phyloP scores from a whole-genome alignment of 2,329 filamentous ascomycete species.

The Teratosphaeria epicoccoides region DNA sequence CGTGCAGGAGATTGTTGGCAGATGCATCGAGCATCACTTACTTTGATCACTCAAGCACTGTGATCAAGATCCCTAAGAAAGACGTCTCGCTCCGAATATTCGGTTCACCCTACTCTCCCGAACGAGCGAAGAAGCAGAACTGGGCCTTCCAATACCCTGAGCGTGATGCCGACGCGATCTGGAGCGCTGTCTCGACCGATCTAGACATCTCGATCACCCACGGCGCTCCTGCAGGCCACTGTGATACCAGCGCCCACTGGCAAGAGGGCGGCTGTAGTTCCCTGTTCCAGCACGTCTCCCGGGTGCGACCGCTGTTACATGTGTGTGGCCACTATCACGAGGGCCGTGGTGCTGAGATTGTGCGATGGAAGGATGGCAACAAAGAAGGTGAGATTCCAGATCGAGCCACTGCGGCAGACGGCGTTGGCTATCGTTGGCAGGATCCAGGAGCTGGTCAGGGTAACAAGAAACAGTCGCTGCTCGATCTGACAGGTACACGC shows the following conservation, averaged over 20 bases:
- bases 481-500: slow-evolving; percentile 47
- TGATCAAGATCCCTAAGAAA: slow-evolving; percentile 49
- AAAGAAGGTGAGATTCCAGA: neutral
- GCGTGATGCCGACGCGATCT: slow-evolving; percentile 35
- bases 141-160: slow-evolving; percentile 60
- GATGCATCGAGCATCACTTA: slow-evolving; percentile 49
- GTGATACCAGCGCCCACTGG: slow-evolving; percentile 37
- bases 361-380: slow-evolving; percentile 42
- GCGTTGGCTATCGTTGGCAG: slow-evolving; percentile 36
- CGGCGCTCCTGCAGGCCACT: slow-evolving; percentile 52
- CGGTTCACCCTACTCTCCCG: slow-evolving; percentile 56
- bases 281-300: slow-evolving; percentile 47
- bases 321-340: slow-evolving; percentile 66
- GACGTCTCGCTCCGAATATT: slow-evolving; percentile 51
- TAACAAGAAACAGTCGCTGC: slow-evolving; percentile 51
- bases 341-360: slow-evolving; percentile 51
- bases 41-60: slow-evolving; percentile 48
- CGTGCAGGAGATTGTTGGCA: slow-evolving; percentile 32
- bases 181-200: slow-evolving; percentile 51
- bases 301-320: slow-evolving; percentile 52
- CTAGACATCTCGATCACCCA: slow-evolving; percentile 61
- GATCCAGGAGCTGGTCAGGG: slow-evolving; percentile 43
- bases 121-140: slow-evolving; percentile 18
- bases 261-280: slow-evolving; percentile 49
- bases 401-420: neutral